A percentile compares a stretch with the other conserved stretches of the same genome.
Evolutionary conservation across 371 early-diverging fungal genomes (phyloP).

Genomic region (Enterospora canceri): DNA sequence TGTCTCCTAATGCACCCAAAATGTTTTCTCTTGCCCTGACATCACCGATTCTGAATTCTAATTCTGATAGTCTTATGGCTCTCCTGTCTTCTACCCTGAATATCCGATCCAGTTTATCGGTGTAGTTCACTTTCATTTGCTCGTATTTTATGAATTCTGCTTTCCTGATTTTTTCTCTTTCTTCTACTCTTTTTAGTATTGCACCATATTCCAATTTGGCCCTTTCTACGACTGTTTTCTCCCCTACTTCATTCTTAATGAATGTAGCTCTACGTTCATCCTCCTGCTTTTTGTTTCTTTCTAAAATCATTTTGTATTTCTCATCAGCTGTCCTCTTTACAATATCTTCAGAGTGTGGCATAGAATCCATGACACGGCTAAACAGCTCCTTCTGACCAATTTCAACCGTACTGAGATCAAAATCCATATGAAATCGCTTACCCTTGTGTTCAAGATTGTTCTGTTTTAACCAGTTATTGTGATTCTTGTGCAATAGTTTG

Average conservation of each 20-base stretch:
- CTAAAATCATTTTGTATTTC: background rate
- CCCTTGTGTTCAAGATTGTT: background rate
- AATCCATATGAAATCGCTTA: background rate
- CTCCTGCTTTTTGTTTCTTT: background rate
- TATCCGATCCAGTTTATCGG: slow-evolving; percentile 16
- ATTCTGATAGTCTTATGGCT: slow-evolving; percentile 19
- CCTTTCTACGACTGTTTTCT: background rate
- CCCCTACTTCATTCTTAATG: background rate
- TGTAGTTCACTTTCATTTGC: slow-evolving; percentile 22
- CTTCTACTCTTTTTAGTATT: slow-evolving; percentile 50
- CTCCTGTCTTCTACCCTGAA: slow-evolving; percentile 24
- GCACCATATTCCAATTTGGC: background rate
- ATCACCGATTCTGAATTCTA: slow-evolving; percentile 7
- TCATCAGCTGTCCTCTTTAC: background rate
- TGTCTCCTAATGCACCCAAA: slow-evolving; percentile 17
- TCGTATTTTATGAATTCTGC: slow-evolving; percentile 44
- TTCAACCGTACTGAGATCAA: background rate
- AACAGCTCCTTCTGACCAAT: background rate
- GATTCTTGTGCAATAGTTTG: background rate
- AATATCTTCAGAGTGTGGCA: background rate
- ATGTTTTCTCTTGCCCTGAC: background rate
- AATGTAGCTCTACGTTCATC: background rate
- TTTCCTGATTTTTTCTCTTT: slow-evolving; percentile 49
- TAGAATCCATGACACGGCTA: background rate
- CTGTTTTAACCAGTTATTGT: background rate